Conservation (phyloP, 306 rosid species). For the Prunus salicina region DNA sequence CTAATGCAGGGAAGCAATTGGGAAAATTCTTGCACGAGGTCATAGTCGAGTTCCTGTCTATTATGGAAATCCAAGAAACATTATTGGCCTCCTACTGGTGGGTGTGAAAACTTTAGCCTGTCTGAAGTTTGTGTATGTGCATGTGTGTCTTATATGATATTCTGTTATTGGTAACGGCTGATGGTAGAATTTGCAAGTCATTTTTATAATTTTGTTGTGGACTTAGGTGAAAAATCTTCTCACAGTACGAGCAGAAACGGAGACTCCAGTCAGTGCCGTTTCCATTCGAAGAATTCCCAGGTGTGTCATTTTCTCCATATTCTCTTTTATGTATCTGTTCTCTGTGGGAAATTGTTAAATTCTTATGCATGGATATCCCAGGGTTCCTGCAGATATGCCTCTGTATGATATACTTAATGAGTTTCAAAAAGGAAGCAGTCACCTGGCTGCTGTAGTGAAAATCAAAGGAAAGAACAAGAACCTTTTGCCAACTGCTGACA, state of each 20-base stretch:
- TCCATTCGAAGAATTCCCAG: slow-evolving; percentile 49
- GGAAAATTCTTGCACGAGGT: slow-evolving; percentile 61
- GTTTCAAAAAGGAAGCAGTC: slow-evolving; percentile 95
- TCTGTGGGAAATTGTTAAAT: not conserved
- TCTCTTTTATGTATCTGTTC: not conserved
- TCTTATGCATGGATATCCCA: slow-evolving; percentile 25
- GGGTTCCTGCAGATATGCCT: slow-evolving; percentile 95
- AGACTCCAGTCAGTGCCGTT: slow-evolving; percentile 52
- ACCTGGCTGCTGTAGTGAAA: slow-evolving; percentile 92
- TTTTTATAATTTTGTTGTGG: slow-evolving; percentile 12
- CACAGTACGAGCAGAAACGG: slow-evolving; percentile 55
- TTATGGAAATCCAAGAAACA: slow-evolving; percentile 46
- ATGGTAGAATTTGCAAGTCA: not conserved
- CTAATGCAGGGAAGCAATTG: slow-evolving; percentile 46
- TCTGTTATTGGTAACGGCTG: not conserved
- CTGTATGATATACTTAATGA: slow-evolving; percentile 89
- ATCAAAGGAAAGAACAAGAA: slow-evolving; percentile 48
- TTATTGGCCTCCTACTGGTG: slow-evolving; percentile 51
- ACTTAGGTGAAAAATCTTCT: slow-evolving; percentile 54
- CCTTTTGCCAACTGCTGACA: slow-evolving; percentile 28
- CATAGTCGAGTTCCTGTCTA: slow-evolving; percentile 52
- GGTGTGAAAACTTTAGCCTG: not conserved
- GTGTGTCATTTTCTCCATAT: slow-evolving; percentile 15
- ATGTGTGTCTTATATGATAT: not conserved
- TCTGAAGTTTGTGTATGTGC: not conserved